Evolutionary conservation across 139 green algal genomes (phyloP).

Genomic region (Chlorella sorokiniana): DNA sequence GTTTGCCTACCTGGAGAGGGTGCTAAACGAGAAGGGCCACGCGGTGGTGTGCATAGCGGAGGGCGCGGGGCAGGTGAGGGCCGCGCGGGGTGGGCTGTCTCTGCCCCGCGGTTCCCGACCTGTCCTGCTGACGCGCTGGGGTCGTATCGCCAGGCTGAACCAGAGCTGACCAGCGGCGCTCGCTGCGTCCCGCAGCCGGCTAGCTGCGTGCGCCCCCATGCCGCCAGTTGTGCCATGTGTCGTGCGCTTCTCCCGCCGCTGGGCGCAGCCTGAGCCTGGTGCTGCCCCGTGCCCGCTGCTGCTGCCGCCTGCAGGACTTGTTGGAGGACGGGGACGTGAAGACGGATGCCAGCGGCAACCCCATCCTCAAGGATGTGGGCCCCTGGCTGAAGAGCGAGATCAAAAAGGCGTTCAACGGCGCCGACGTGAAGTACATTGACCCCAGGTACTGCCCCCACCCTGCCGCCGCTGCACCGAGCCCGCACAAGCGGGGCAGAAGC

Average conservation of each 20-base stretch:
- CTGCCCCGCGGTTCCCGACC: too few species aligned
- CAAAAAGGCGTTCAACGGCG: constrained; percentile 64
- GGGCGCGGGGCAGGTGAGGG: constrained; percentile 77
- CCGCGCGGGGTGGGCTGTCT: too few species aligned
- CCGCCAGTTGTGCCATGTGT: too few species aligned
- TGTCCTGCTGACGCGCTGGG: constrained; percentile 29
- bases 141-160: too few species aligned
- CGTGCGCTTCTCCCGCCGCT: too few species aligned
- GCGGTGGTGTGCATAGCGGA: constrained; percentile 76
- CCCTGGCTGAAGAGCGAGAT: constrained; percentile 68
- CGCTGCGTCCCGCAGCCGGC: too few species aligned
- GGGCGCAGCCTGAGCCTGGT: background rate
- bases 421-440: constrained; percentile 76
- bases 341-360: constrained; percentile 71
- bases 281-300: background rate
- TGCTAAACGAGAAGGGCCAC: constrained; percentile 86
- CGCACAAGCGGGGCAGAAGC: background rate
- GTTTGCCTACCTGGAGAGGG: constrained; percentile 75
- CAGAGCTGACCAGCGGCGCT: too few species aligned
- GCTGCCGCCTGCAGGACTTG: constrained; percentile 62
- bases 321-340: constrained; percentile 39
- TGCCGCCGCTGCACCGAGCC: background rate
- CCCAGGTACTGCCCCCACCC: constrained; percentile 40
- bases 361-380: constrained; percentile 71
- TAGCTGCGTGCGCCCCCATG: too few species aligned